Evolutionary conservation across 257 asterid genomes (phyloP).

Genomic region (Orobanche coerulescens): DNA sequence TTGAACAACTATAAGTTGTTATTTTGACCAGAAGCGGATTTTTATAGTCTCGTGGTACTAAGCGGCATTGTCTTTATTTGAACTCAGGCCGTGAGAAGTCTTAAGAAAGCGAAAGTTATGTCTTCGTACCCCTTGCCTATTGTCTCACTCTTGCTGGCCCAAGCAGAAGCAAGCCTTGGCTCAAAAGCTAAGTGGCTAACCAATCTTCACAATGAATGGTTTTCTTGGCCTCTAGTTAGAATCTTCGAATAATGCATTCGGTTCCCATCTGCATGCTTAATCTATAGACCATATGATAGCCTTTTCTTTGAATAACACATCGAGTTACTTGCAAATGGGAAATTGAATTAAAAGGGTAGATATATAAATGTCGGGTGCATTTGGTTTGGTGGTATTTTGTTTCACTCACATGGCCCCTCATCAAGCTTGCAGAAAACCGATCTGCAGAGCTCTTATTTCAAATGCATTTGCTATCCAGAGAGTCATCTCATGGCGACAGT

Average conservation of each 20-base stretch:
- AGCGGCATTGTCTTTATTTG: neutral
- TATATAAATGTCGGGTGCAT: too few relatives aligned
- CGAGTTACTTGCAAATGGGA: too few relatives aligned
- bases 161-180: constrained; percentile 92
- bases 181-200: constrained; percentile 63
- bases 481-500: constrained; percentile 19
- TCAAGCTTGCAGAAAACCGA: constrained; percentile 47
- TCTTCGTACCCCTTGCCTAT: constrained; percentile 46
- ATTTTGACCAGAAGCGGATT: too few relatives aligned
- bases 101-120: constrained; percentile 57
- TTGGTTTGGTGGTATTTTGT: too few relatives aligned
- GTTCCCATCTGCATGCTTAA: too few relatives aligned
- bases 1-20: neutral
- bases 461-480: constrained; percentile 60
- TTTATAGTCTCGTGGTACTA: too few relatives aligned
- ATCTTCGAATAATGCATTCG: too few relatives aligned
- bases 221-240: constrained; percentile 83
- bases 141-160: constrained; percentile 69
- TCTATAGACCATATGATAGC: too few relatives aligned
- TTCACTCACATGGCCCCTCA: neutral
- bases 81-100: constrained; percentile 54
- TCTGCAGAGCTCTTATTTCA: constrained; percentile 87
- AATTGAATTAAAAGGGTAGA: too few relatives aligned
- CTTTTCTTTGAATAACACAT: too few relatives aligned
- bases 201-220: constrained; percentile 67